phyloP scores from a whole-genome alignment of 2,329 filamentous ascomycete species.

The Fusarium lyarnte region DNA sequence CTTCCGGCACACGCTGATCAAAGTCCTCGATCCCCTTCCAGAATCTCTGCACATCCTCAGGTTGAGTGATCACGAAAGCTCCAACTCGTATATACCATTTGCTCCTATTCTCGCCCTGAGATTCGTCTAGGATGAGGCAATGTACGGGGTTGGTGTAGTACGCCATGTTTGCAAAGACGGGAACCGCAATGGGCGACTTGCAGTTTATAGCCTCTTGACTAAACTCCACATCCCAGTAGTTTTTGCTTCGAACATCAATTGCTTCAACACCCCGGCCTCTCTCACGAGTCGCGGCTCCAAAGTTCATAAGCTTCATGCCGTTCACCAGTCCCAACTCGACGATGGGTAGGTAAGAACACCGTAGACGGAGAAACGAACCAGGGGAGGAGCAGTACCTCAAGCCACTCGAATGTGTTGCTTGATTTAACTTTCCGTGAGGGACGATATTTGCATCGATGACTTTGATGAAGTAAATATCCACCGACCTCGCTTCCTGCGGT shows the following conservation, averaged over 20 bases:
- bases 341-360: constrained; percentile 7
- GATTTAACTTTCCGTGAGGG: not conserved
- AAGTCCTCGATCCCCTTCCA: not conserved
- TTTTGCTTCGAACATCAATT: not conserved
- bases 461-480: not conserved
- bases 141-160: not conserved
- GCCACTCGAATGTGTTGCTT: not conserved
- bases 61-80: not conserved
- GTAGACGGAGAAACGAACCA: not conserved
- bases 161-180: not conserved
- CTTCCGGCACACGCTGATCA: not conserved
- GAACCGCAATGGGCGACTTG: not conserved
- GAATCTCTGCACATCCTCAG: not conserved
- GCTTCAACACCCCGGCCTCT: not conserved
- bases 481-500: not conserved
- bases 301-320: not conserved
- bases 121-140: not conserved
- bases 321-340: not conserved
- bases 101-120: not conserved
- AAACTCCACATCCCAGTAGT: constrained; percentile 19
- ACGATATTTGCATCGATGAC: not conserved
- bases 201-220: constrained; percentile 6
- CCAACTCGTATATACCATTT: not conserved
- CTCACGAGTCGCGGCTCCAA: not conserved
- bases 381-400: constrained; percentile 3